Base-by-base conservation (phyloP, 768 basidiomycete genomes). In the Lentinula edodes region DNA sequence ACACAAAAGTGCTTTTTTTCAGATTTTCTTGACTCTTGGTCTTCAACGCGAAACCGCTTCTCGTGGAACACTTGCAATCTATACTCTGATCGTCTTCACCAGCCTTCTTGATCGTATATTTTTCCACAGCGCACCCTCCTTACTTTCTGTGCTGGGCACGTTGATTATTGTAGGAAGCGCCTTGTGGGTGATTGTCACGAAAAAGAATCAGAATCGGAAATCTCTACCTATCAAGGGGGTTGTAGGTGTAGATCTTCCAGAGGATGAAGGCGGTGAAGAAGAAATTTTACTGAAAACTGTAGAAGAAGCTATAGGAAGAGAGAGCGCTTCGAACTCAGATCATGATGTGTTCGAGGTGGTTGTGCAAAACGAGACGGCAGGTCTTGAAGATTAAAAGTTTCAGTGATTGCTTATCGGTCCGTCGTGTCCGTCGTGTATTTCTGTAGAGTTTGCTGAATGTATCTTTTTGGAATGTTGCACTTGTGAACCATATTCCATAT, bases 71-170 rank as follows among this genome's bases (percentile, higher is more conserved):
- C 74, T 91, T 65, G 87, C 82, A 0, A 71, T 88, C 4, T 91
- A 86, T 64, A 71, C 75, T 6, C 77, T 79, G 62, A 80, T 92
- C 41, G 75, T 91, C n/a, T 92, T 87, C 67, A 85, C 89, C 0
- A 75, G 80, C 2, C 68, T 85, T 15, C 75, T 91, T 10, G 88
- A 94, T 69, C 75, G 82, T 4, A 63, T 88, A 45, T 80, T 89
- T 66, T 90, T 93, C 71, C 76, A 83, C 50, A 79, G 79, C 0
- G 69, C 75, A 5, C 90, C 89, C 0, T 81, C 88, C 1, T 64
- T 76, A 1, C 73, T 89, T 34, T 89, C 87, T 3, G 67, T 86
- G 5, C 65, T 84, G 9, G 92, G 92, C 1, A 85, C 84, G 1
- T 48, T 75, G 5, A 82, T 91, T 61, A 93, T 92, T 64, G 70